Evolutionary conservation across 306 rosid species (phyloP).

Genomic region (Hylodesmum podocarpum): DNA sequence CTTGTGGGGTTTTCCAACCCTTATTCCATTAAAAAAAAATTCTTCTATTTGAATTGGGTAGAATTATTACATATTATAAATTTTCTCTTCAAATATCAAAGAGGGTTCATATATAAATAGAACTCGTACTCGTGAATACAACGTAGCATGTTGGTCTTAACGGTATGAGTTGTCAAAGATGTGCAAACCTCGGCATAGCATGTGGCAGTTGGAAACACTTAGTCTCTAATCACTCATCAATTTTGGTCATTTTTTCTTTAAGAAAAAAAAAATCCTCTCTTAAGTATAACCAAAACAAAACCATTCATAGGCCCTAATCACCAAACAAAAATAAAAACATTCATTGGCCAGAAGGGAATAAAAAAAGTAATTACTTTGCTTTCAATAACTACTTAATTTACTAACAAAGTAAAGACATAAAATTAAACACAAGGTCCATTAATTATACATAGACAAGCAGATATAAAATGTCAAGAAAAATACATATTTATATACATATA

Average conservation of each 20-base stretch:
- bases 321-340: too few species aligned
- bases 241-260: neutral
- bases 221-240: neutral
- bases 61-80: too few species aligned
- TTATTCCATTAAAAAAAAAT: too few species aligned
- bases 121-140: too few species aligned
- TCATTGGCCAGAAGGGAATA: neutral
- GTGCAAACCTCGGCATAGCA: neutral
- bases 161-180: conserved; percentile 15
- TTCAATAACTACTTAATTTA: neutral
- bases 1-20: too few species aligned
- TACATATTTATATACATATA: too few species aligned
- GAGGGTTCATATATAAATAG: too few species aligned
- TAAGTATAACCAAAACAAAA: neutral
- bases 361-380: neutral
- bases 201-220: neutral
- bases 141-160: neutral
- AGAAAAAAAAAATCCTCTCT: neutral
- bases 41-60: too few species aligned
- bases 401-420: neutral
- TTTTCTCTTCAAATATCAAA: too few species aligned
- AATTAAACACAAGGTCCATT: neutral
- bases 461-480: too few species aligned
- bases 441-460: too few species aligned
- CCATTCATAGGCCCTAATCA: neutral